Evolutionary conservation across 2,329 filamentous ascomycete species (phyloP).

Genomic region (Colletotrichum costaricense): DNA sequence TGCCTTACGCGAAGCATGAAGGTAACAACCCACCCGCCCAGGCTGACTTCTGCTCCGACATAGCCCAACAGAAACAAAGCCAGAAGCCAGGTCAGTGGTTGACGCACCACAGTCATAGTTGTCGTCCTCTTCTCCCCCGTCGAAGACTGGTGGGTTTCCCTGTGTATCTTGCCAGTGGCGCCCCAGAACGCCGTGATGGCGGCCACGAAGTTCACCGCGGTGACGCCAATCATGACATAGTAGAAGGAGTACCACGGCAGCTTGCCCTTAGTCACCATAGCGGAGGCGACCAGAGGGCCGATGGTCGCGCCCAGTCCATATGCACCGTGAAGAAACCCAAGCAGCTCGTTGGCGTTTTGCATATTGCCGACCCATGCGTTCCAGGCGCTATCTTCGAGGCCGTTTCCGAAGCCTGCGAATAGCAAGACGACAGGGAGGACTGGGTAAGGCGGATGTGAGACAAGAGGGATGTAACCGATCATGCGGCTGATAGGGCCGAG

Average conservation of each 20-base stretch:
- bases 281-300: constrained; percentile 76
- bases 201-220: constrained; percentile 65
- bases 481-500: constrained; percentile 73
- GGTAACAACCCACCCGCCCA: constrained; percentile 83
- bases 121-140: constrained; percentile 55
- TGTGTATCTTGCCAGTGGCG: constrained; percentile 68
- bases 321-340: constrained; percentile 78
- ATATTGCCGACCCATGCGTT: constrained; percentile 77
- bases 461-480: constrained; percentile 72
- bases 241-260: constrained; percentile 80
- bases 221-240: constrained; percentile 76
- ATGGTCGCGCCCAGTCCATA: constrained; percentile 80
- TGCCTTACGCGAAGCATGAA: constrained; percentile 87
- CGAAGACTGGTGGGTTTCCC: constrained; percentile 47
- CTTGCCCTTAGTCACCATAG: constrained; percentile 72
- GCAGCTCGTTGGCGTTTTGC: constrained; percentile 77
- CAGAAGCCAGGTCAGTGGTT: constrained; percentile 76
- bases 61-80: constrained; percentile 82
- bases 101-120: constrained; percentile 55
- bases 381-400: constrained; percentile 71
- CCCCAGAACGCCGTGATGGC: constrained; percentile 71
- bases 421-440: constrained; percentile 73
- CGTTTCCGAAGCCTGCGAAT: constrained; percentile 78
- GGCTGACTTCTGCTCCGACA: constrained; percentile 80
- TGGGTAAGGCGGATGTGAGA: constrained; percentile 76